These are phyloP conservation scores for Amanita polypyramis DNA, from an alignment of 768 basidiomycete genomes.

Conservation along the genomic window DNA sequence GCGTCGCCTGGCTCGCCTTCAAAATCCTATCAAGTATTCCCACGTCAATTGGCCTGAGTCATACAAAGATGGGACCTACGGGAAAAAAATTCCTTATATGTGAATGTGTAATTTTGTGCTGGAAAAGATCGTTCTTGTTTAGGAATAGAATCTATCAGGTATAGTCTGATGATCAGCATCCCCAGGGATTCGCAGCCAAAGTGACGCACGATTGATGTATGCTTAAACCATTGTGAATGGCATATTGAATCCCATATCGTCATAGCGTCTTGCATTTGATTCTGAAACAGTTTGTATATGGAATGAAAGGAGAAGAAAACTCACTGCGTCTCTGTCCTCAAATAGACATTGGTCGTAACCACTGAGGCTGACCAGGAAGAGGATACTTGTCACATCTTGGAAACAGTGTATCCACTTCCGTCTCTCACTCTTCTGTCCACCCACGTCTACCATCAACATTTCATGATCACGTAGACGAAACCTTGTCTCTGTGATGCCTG, in stretches of 20 bases:
- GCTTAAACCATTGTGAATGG: conserved; percentile 95
- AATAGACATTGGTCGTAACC: conserved; percentile 93
- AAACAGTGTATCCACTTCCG: conserved; percentile 95
- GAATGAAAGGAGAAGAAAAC: conserved; percentile 18
- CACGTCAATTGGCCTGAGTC: neutral
- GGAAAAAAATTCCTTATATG: conserved; percentile 88
- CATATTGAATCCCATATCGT: conserved; percentile 99
- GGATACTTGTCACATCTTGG: conserved; percentile 87
- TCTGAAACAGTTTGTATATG: conserved; percentile 31
- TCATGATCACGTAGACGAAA: conserved; percentile 73
- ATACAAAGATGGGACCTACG: conserved; percentile 27
- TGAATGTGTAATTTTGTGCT: conserved; percentile 69
- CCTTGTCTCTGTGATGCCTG: conserved; percentile 83
- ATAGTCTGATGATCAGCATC: neutral
- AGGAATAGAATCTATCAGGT: conserved; percentile 73
- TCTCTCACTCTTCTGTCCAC: conserved; percentile 88
- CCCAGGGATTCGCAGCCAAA: neutral
- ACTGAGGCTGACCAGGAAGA: conserved; percentile 85
- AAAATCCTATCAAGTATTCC: conserved; percentile 50
- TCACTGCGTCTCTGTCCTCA: conserved; percentile 82
- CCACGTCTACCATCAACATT: conserved; percentile 90
- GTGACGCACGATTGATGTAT: conserved; percentile 74
- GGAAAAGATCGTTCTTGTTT: conserved; percentile 93
- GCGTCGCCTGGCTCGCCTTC: conserved; percentile 69
- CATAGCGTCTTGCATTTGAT: conserved; percentile 98